Evolutionary conservation across 2,329 filamentous ascomycete genomes (phyloP).

Genomic region (Trichoderma arundinaceum): DNA sequence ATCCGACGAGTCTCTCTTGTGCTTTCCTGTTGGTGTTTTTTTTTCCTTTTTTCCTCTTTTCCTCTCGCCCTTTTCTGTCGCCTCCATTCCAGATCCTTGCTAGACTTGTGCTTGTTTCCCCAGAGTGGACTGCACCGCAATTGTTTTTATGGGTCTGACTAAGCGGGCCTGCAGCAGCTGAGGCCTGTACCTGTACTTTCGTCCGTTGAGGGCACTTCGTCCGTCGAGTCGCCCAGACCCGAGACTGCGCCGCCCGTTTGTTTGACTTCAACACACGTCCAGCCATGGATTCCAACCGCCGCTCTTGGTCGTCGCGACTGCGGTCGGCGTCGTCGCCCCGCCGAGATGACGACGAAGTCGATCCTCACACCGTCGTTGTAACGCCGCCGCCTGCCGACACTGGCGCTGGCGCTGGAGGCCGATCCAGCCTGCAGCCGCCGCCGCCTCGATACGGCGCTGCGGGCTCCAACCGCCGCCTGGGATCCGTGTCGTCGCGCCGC

Average conservation of each 20-base stretch:
- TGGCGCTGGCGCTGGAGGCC: background rate
- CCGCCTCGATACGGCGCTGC: background rate
- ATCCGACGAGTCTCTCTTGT: no score
- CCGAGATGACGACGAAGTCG: background rate
- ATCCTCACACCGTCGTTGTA: constrained; percentile 7
- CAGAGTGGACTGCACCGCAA: background rate
- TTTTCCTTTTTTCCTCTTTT: no score
- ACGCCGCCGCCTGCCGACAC: background rate
- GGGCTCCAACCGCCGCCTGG: background rate
- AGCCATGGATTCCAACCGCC: constrained; percentile 14
- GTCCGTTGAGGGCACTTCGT: background rate
- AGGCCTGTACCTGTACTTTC: background rate
- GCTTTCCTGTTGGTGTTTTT: no score
- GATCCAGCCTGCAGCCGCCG: constrained; percentile 4
- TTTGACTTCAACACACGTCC: background rate
- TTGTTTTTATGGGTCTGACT: constrained; percentile 6
- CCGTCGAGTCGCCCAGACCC: constrained; percentile 3
- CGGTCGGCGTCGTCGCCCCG: background rate
- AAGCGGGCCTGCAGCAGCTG: background rate
- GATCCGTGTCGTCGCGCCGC: constrained; percentile 14
- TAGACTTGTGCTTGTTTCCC: background rate
- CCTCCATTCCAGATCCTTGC: no score
- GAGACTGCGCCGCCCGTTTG: constrained; percentile 14
- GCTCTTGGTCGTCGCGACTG: constrained; percentile 10
- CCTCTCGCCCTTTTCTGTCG: no score